Evolutionary conservation across 2,329 filamentous ascomycete species (phyloP), one percentile per base, ranked within the genome.

Genomic region (Penicillium palitans): DNA sequence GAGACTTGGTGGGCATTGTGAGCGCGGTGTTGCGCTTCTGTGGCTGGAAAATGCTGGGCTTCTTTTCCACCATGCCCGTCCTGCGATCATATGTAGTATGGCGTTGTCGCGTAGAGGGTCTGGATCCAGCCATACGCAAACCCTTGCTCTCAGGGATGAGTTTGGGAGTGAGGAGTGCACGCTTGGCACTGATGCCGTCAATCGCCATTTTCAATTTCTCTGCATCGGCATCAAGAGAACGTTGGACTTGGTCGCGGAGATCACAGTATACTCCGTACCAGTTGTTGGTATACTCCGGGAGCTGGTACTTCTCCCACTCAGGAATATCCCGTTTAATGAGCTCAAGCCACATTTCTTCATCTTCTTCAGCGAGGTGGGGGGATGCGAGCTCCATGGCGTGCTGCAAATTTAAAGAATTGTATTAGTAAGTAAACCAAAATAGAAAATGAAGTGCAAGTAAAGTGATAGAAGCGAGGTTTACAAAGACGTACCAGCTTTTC

Each of bases 221-320:
- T 58, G 85, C 82, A 63, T 88, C 87, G 24, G 79, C 78, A 5
- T 80, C 79, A 8, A 88, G 80, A 52, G 84, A 80, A 52, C 81
- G 76, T 35, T 84, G 78, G 39, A 86, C 83, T 61, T 87, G 80
- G 42, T 79, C 79, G 63, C 84, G 82, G 69, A 93, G 87, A 62
- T 86, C 85, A 63, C 82, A 79, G 77, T 96, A 97, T 15, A 96
- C 81, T 55, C 88, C 86, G 71, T 88, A 86, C 92, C 92, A 97
- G 59, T 86, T 86, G 37, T 80, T 79, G 0, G 88, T 85, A 61
- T 90, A 83, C 55, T 82, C 81, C 0, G 90, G 90, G 25, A 85
- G 79, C 65, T 87, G 84, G 27, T 85, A 83, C 70, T 89, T 86
- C 42, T 87, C 80, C 73, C 86, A 88, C 56, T 84, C 78, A 2